These are phyloP conservation scores for Pleoardoris graminearum DNA, from an alignment of 2,329 filamentous ascomycete genomes.

Conservation along the genomic window DNA sequence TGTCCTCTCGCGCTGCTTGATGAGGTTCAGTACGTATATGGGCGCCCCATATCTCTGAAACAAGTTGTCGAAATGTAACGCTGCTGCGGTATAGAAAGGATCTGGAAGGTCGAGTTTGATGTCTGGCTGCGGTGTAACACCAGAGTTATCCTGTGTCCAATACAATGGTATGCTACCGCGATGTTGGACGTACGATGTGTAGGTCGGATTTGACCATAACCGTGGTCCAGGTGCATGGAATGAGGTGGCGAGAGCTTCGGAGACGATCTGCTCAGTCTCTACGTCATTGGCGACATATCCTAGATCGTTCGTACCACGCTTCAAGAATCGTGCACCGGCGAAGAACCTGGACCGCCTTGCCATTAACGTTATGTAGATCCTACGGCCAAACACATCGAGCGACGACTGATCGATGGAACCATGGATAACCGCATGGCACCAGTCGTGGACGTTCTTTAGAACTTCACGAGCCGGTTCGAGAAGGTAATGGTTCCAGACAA, in stretches of 20 bases:
- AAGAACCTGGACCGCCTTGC: conserved; percentile 90
- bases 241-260: conserved; percentile 89
- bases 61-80: conserved; percentile 90
- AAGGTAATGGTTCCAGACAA: conserved; percentile 95
- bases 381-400: conserved; percentile 76
- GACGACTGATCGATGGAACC: conserved; percentile 91
- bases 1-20: conserved; percentile 81
- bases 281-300: conserved; percentile 98
- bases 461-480: conserved; percentile 71
- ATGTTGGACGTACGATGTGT: conserved; percentile 96
- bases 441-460: conserved; percentile 84
- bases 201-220: conserved; percentile 85
- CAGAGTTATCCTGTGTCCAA: conserved; percentile 96
- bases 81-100: conserved; percentile 91
- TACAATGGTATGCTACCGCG: conserved; percentile 94
- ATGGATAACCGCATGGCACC: conserved; percentile 94
- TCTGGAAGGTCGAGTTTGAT: conserved; percentile 96
- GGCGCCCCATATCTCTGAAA: conserved; percentile 93
- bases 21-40: conserved; percentile 87
- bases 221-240: conserved; percentile 89
- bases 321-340: conserved; percentile 90
- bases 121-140: conserved; percentile 92
- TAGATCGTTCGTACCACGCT: conserved; percentile 90
- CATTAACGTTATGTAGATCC: conserved; percentile 90
- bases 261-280: conserved; percentile 97